Conservation (phyloP, 345 rosid genomes). For the Erucastrum elatum region DNA sequence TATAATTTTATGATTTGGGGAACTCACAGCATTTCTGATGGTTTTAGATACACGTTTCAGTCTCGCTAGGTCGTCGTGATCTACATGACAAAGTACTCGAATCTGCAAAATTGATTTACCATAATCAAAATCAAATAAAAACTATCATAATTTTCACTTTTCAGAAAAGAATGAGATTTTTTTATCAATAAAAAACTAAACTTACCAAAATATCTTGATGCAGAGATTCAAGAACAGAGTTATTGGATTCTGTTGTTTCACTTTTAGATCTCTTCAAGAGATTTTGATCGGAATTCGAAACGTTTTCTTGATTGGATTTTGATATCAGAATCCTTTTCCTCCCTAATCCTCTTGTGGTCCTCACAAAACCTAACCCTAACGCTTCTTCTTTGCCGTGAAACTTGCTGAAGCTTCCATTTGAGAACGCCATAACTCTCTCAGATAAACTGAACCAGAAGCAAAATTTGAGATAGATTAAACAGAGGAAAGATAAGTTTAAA, state of each 20-base stretch:
- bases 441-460: background rate
- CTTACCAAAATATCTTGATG: constrained; percentile 42
- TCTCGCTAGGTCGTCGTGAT: constrained; percentile 27
- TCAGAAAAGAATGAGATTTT: background rate
- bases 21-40: constrained; percentile 31
- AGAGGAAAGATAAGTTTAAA: background rate
- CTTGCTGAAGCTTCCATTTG: background rate
- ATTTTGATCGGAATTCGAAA: constrained; percentile 11
- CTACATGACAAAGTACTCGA: constrained; percentile 37
- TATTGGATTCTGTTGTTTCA: constrained; percentile 1
- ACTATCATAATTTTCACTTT: background rate
- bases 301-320: constrained; percentile 5
- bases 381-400: background rate
- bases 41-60: constrained; percentile 35
- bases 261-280: constrained; percentile 11
- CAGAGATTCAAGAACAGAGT: constrained; percentile 31
- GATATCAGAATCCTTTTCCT: constrained; percentile 37
- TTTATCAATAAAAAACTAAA: background rate
- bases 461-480: constrained; percentile 16
- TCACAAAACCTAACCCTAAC: constrained; percentile 28
- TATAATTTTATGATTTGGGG: background rate
- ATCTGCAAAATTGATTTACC: constrained; percentile 25
- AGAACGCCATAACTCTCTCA: constrained; percentile 18
- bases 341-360: constrained; percentile 30
- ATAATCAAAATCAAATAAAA: background rate